Evolutionary conservation across 164 flowering plant genomes (phyloP).

Genomic region (Saururus chinensis): DNA sequence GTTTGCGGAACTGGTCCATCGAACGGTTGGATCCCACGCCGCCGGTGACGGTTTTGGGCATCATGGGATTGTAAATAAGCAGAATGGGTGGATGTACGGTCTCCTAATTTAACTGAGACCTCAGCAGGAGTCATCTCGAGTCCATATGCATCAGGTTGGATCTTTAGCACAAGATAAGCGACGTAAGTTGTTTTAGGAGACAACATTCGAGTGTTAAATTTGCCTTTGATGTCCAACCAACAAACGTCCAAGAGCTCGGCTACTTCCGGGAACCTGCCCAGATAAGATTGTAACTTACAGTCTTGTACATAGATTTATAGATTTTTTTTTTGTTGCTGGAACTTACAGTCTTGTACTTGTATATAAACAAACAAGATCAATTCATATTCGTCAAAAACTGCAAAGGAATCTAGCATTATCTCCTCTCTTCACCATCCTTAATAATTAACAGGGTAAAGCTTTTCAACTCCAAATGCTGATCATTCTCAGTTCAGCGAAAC

Average conservation of each 20-base stretch:
- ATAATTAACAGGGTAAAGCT: too few relatives aligned
- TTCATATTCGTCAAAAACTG: too few relatives aligned
- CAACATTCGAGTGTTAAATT: slow-evolving; percentile 21
- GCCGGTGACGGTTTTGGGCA: too few relatives aligned
- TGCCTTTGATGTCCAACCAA: slow-evolving; percentile 47
- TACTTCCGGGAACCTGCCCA: slow-evolving; percentile 34
- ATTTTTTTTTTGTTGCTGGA: too few relatives aligned
- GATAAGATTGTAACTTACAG: not conserved
- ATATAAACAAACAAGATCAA: too few relatives aligned
- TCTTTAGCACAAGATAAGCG: slow-evolving; percentile 39
- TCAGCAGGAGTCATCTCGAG: slow-evolving; percentile 28
- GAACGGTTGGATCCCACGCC: not conserved
- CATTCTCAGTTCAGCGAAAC: too few relatives aligned
- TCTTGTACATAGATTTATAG: too few relatives aligned
- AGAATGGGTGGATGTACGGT: not conserved
- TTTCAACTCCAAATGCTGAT: too few relatives aligned
- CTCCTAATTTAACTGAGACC: slow-evolving; percentile 9
- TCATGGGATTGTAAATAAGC: not conserved
- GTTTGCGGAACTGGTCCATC: slow-evolving; percentile 11
- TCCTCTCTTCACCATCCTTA: too few relatives aligned
- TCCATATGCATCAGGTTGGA: slow-evolving; percentile 34
- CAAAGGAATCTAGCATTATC: too few relatives aligned
- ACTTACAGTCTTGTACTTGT: too few relatives aligned
- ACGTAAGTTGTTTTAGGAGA: slow-evolving; percentile 39
- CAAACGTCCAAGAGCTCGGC: slow-evolving; percentile 39